Evolutionary conservation across 164 flowering plant genomes (phyloP), one percentile per base, ranked within the genome.

Genomic region (Warburgia ugandensis): DNA sequence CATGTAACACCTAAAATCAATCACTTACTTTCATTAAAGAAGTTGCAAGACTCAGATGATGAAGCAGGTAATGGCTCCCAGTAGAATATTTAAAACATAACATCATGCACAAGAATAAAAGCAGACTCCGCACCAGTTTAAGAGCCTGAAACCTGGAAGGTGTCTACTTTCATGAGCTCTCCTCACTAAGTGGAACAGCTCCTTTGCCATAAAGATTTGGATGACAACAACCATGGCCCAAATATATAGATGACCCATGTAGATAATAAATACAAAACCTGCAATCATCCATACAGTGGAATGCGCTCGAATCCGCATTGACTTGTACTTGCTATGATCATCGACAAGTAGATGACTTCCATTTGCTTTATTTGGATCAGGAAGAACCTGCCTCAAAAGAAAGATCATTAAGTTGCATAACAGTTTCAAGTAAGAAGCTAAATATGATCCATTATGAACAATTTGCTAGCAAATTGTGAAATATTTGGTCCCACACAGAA

Each of bases 241-340:
- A 16, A 88, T 94, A 62, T 79, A 88, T 56, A 89, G 94, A 76
- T 94, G 97, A 19, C 99, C 99, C 86, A 88, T 64, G 68, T 88
- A 92, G 56, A 92, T 75, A 38, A 74, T 68, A 2, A 82, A 71
- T 19, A 61, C 84, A 73, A 92, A 86, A 8, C 91, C 89, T 39
- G 81, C 91, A 67, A 92, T 84, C 99, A 92, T 92, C 99, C 94
- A 83, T 16, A 88, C 33, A 25, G 96, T 48, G 39, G 99, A 92
- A 67, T 70, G 63, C 29, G 82, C 56, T 32, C 99, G 88, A 11
- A 79, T 71, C 77, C 59, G 63, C 88, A 92, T 78, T 6, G 95
- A 88, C 63, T 45, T 76, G 71, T 92, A 92, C 57, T 88, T 92
- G 68, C 65, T 80, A n/a, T 44, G 72, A 62, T 92, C 99, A 63